These are phyloP conservation scores for Ambrosia hybrid DNA, from an alignment of 140 eudicot genomes.

Conservation along the genomic window DNA sequence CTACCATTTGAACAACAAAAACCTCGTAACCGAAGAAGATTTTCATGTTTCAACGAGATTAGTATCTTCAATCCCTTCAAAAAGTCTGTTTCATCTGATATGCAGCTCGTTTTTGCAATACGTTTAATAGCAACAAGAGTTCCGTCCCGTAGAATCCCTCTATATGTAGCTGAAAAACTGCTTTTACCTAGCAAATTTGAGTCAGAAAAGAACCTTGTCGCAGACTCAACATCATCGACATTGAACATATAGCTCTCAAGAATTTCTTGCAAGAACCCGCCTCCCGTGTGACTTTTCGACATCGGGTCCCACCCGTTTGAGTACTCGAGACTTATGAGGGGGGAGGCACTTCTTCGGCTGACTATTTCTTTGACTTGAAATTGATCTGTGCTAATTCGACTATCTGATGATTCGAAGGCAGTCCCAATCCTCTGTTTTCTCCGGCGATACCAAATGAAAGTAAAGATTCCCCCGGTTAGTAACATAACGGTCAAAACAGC, in stretches of 20 bases:
- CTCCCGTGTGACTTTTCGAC: constrained; percentile 51
- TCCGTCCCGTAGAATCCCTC: constrained; percentile 79
- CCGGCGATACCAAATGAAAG: constrained; percentile 78
- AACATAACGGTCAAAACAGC: constrained; percentile 41
- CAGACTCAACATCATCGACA: constrained; percentile 81
- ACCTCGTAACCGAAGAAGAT: constrained; percentile 71
- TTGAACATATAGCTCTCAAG: constrained; percentile 72
- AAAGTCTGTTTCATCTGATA: constrained; percentile 79
- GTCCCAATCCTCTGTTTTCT: constrained; percentile 81
- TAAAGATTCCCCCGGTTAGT: constrained; percentile 47
- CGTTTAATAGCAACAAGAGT: constrained; percentile 79
- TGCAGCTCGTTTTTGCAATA: constrained; percentile 75
- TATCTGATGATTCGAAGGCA: constrained; percentile 50
- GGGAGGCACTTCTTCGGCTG: constrained; percentile 69
- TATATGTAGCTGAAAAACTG: constrained; percentile 70
- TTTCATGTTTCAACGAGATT: constrained; percentile 72
- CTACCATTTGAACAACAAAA: constrained; percentile 92
- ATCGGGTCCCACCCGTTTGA: constrained; percentile 95
- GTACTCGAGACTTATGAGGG: constrained; percentile 83
- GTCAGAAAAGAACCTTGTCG: constrained; percentile 80
- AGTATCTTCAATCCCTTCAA: constrained; percentile 72
- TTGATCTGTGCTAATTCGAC: constrained; percentile 73
- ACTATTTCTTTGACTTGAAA: constrained; percentile 65
- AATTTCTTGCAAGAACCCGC: constrained; percentile 63
- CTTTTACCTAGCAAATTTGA: constrained; percentile 77